Base-by-base conservation (phyloP, 2,329 filamentous ascomycete genomes). In the Fusarium penzigii region DNA sequence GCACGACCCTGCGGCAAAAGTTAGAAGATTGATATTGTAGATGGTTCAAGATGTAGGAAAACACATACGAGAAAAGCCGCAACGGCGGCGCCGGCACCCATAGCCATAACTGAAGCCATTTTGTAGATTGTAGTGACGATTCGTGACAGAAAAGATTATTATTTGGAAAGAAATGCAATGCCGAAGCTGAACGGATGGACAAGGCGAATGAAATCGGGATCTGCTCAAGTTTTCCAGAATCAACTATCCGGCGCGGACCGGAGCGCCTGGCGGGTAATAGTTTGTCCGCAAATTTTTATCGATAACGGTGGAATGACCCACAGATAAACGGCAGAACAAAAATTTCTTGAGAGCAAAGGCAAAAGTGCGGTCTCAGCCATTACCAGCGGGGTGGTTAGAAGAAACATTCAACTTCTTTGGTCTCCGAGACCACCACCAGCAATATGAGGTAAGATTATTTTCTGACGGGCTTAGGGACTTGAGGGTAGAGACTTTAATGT, bases 1-100 rank as follows among this genome's bases (percentile, higher is more conserved):
- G 94, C 93, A 69, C 94, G 90, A 61, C 94, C 93, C 92, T 97
- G 66, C 39, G 47, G 52, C 48, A 50, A 17, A 2, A 17, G 39
- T 64, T 60, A 61, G 50, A 42, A 20, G 42, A 44, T 32, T 36
- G 10, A 3, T 5, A 20, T 16, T 45, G 13, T 29, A n/a, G 12
- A 45, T 40, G 5, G 17, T 32, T 8, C 7, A 16, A n/a, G 46
- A 29, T 10, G 48, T 25, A 13, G 25, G 5, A 25, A 10, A 32
- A 34, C 17, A 56, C 75, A 41, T 74, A 80, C 78, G 47, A 81
- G 69, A 58, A 81, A 81, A 45, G 78, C 78, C 20, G 78, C 77
- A 52, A 77, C 78, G 52, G 78, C 78, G 49, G 76, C 71, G 52
- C 78, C 78, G 42, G 74, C 72, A 57, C 78, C 78, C 55, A 71